phyloP scores from a whole-genome alignment of 1,139 yeast genomes.

The Citeromyces hawaiiensis region DNA sequence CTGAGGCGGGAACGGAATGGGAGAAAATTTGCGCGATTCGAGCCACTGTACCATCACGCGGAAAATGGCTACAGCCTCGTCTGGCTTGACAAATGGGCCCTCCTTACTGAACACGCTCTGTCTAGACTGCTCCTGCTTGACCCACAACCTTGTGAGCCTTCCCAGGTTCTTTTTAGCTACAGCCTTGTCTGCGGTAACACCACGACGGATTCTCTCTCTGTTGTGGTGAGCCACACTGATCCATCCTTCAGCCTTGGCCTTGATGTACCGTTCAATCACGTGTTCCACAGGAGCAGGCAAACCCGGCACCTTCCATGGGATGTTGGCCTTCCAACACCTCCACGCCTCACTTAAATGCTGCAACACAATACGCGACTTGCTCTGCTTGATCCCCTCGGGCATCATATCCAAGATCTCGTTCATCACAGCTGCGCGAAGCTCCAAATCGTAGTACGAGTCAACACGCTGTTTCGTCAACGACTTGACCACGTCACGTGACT shows the following conservation, averaged over 20 bases:
- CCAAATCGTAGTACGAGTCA: slow-evolving; percentile 90
- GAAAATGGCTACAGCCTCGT: slow-evolving; percentile 79
- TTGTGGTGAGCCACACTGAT: slow-evolving; percentile 86
- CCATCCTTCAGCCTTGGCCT: slow-evolving; percentile 98
- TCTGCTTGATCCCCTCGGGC: slow-evolving; percentile 87
- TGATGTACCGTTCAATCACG: slow-evolving; percentile 77
- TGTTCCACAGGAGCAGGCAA: slow-evolving; percentile 82
- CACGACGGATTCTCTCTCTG: slow-evolving; percentile 76
- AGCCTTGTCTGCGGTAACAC: slow-evolving; percentile 87
- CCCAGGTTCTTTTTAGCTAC: slow-evolving; percentile 91
- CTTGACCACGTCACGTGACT: slow-evolving; percentile 83
- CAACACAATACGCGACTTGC: slow-evolving; percentile 72
- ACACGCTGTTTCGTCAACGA: slow-evolving; percentile 92
- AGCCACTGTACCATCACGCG: slow-evolving; percentile 88
- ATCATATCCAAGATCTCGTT: slow-evolving; percentile 95
- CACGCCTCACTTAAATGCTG: slow-evolving; percentile 97
- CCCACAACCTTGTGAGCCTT: slow-evolving; percentile 82
- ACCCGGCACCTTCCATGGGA: slow-evolving; percentile 98
- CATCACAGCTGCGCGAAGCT: slow-evolving; percentile 87
- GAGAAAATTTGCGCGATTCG: slow-evolving; percentile 72
- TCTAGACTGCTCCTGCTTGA: slow-evolving; percentile 83
- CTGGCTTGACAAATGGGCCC: slow-evolving; percentile 81
- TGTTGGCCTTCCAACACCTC: slow-evolving; percentile 99
- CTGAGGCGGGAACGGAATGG: slow-evolving; percentile 89
- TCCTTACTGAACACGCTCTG: slow-evolving; percentile 70